Conservation (phyloP, 768 basidiomycete species). For the Tricholoma furcatifolium region DNA sequence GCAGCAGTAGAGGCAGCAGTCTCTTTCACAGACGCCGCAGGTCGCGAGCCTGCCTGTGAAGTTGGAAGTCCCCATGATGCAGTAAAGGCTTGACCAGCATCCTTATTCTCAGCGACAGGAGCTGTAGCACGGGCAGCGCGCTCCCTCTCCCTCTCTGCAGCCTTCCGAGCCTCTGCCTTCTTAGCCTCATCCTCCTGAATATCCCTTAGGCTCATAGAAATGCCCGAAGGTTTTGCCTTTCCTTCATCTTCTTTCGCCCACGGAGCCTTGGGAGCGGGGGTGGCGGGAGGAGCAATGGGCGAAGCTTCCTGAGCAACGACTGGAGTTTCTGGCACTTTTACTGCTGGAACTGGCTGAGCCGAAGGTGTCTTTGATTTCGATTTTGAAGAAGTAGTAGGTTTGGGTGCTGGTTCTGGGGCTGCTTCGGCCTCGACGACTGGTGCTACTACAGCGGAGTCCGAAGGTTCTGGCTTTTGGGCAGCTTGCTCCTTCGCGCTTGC, state of each 20-base stretch:
- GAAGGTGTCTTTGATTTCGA: slow-evolving; percentile 17
- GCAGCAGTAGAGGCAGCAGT: slow-evolving; percentile 27
- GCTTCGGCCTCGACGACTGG: slow-evolving; percentile 12
- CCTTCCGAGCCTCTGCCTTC: slow-evolving; percentile 74
- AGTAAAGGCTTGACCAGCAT: slow-evolving; percentile 62
- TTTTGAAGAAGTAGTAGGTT: slow-evolving; percentile 15
- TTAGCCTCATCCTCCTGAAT: slow-evolving; percentile 94
- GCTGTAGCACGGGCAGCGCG: slow-evolving; percentile 50
- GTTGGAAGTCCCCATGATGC: slow-evolving; percentile 86
- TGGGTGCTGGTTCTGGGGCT: slow-evolving; percentile 19
- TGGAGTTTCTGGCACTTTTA: slow-evolving; percentile 16
- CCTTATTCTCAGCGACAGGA: slow-evolving; percentile 36
- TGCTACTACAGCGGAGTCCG: slow-evolving; percentile 10
- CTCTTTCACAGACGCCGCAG: slow-evolving; percentile 42
- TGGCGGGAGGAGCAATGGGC: slow-evolving; percentile 20
- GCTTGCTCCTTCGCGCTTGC: slow-evolving; percentile 17
- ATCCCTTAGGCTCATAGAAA: slow-evolving; percentile 76
- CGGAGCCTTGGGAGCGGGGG: slow-evolving; percentile 45
- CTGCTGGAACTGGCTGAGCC: slow-evolving; percentile 13
- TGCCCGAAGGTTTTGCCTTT: slow-evolving; percentile 42
- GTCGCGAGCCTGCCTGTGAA: slow-evolving; percentile 70
- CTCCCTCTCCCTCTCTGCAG: slow-evolving; percentile 70
- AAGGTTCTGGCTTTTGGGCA: slow-evolving; percentile 8
- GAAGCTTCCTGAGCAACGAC: slow-evolving; percentile 18
- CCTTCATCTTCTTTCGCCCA: slow-evolving; percentile 73